Conservation (phyloP, 2,329 filamentous ascomycete species). For the Microdochium paspali region DNA sequence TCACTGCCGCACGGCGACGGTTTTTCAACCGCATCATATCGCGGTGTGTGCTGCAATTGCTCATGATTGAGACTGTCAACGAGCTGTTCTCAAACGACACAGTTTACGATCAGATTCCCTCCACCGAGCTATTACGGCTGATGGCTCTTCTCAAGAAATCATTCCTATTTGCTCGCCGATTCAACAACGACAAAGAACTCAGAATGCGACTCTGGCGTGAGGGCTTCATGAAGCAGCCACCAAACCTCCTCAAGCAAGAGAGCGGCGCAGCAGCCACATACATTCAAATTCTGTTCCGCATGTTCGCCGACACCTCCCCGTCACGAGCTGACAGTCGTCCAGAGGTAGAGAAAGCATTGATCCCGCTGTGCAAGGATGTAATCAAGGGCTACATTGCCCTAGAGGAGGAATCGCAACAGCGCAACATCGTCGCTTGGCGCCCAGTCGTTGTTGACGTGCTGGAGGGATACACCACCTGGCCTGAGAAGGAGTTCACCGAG, state of each 20-base stretch:
- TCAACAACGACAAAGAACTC: conserved; percentile 96
- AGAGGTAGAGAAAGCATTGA: conserved; percentile 83
- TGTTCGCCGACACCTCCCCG: conserved; percentile 86
- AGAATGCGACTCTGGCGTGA: conserved; percentile 92
- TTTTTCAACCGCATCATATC: conserved; percentile 99
- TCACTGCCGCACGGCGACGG: conserved; percentile 82
- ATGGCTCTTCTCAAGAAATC: conserved; percentile 94
- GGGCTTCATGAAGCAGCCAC: conserved; percentile 99
- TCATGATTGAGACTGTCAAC: conserved; percentile 99
- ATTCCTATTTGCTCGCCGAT: conserved; percentile 92
- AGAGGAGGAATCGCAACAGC: conserved; percentile 92
- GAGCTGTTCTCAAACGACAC: conserved; percentile 97
- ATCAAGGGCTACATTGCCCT: conserved; percentile 75
- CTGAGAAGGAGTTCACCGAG: conserved; percentile 66
- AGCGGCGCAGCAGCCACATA: conserved; percentile 88
- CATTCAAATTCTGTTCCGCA: conserved; percentile 88
- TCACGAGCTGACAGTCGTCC: conserved; percentile 71
- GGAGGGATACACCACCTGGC: conserved; percentile 84
- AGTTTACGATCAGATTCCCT: conserved; percentile 90
- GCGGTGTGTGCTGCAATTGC: conserved; percentile 88
- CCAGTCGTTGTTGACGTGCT: conserved; percentile 95
- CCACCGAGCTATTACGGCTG: conserved; percentile 75
- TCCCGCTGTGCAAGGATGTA: conserved; percentile 93
- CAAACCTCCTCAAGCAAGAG: conserved; percentile 96
- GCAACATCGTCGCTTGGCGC: conserved; percentile 94